Evolutionary conservation across 306 rosid species (phyloP).

Genomic region (Leucaena leucocephala): DNA sequence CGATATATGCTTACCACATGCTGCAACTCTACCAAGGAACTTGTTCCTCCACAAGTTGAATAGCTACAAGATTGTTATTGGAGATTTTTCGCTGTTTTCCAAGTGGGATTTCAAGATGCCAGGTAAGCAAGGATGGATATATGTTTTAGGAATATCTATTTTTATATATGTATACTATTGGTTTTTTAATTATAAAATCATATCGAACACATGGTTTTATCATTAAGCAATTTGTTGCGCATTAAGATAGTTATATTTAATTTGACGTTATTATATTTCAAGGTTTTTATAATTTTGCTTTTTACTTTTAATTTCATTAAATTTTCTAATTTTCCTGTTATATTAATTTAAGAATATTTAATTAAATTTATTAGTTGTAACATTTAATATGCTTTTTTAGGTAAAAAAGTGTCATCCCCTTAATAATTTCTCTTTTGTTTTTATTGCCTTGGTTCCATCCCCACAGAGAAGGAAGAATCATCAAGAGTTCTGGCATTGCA

Average conservation of each 20-base stretch:
- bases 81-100: constrained; percentile 23
- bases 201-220: too few species aligned
- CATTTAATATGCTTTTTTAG: too few species aligned
- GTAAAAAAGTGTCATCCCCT: neutral
- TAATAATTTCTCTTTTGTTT: too few species aligned
- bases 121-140: constrained; percentile 21
- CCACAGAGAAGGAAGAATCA: neutral
- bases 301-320: too few species aligned
- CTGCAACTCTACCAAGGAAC: constrained; percentile 18
- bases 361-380: too few species aligned
- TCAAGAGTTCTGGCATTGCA: constrained; percentile 33
- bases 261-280: neutral
- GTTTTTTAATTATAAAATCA: neutral
- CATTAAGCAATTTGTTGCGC: too few species aligned
- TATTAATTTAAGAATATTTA: too few species aligned
- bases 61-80: constrained; percentile 44
- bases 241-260: too few species aligned
- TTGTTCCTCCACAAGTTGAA: neutral
- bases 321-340: too few species aligned
- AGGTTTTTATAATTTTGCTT: neutral
- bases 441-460: too few species aligned
- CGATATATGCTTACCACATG: constrained; percentile 36
- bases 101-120: constrained; percentile 31
- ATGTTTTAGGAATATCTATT: neutral
- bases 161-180: too few species aligned